Evolutionary conservation across 768 basidiomycete genomes (phyloP), one percentile per base, ranked within the genome.

Genomic region (Lentinula boryana): DNA sequence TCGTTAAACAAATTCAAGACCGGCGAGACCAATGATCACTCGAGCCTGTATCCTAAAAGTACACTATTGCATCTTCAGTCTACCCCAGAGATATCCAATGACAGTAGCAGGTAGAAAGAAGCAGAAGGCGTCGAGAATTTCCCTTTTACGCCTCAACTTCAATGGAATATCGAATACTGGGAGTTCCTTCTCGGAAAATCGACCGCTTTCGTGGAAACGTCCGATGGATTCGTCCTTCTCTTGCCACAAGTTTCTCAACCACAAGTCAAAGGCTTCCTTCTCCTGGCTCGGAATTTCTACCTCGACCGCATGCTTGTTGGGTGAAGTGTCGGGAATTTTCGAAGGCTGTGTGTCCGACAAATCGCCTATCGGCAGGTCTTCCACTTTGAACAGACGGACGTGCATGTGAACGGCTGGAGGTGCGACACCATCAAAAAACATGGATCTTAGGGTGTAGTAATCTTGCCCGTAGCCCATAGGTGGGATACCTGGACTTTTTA

Each of bases 381-480:
- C 70, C 13, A 93, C 88, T 63, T 89, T 77, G 69, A 91, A 93
- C 64, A 88, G 75, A 51, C 93, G 85, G 44, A 98, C 70, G 70
- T 98, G 96, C 67, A 98, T 80, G 73, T 96, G 91, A 40, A 99
- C 80, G 7, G 79, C 75, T 0, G 95, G 96, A 1, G 96, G 95
- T 3, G 95, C 80, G 3, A 93, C 75, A 3, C 89, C 82, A 63
- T 87, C 80, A 60, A 88, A 79, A 74, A 96, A 97, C 63, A 97
- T 87, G 6, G 94, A 95, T 44, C 89, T 85, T 43, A 98, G 75
- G 44, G 93, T 95, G 72, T 96, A 98, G 71, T 87, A 92, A 23
- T 84, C 81, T 72, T 97, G 95, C 0, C 94, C 94, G 67, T 91
- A 95, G 33, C 84, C 86, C 67, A 82, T 78, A 2, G 84, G 80